A percentile compares a stretch with the other conserved stretches of the same genome.
phyloP scores from a whole-genome alignment of 2,329 filamentous ascomycete species.

The Aspergillus pseudonomiae region DNA sequence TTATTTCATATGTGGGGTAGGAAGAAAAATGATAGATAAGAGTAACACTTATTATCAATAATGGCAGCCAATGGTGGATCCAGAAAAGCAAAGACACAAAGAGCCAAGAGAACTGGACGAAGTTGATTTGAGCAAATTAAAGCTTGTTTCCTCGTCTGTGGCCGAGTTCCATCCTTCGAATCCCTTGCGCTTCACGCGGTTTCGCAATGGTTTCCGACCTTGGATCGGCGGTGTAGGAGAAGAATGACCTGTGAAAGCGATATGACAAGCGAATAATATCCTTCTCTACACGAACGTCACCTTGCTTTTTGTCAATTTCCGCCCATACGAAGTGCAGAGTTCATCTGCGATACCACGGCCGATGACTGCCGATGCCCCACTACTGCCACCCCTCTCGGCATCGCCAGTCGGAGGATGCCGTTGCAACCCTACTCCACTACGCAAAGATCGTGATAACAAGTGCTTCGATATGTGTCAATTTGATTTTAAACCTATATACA shows the following conservation, averaged over 20 bases:
- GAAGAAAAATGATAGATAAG: neutral
- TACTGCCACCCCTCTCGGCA: neutral
- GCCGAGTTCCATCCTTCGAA: neutral
- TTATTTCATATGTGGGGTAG: neutral
- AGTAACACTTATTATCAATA: neutral
- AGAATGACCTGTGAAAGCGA: neutral
- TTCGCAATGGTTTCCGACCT: neutral
- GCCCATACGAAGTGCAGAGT: neutral
- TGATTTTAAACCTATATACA: neutral
- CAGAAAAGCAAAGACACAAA: neutral
- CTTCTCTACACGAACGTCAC: neutral
- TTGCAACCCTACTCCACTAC: neutral
- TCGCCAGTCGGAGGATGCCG: neutral
- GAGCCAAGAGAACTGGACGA: neutral
- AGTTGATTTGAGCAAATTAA: neutral
- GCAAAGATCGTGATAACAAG: neutral
- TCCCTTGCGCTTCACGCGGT: neutral
- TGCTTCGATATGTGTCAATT: neutral
- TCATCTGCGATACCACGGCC: neutral
- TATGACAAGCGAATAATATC: neutral
- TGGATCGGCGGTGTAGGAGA: neutral
- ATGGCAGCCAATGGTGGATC: neutral
- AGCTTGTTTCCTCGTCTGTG: neutral
- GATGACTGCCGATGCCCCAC: neutral
- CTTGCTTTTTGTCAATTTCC: neutral